Conservation (phyloP, 2,329 filamentous ascomycete genomes). For the Clarireedia paspali region DNA sequence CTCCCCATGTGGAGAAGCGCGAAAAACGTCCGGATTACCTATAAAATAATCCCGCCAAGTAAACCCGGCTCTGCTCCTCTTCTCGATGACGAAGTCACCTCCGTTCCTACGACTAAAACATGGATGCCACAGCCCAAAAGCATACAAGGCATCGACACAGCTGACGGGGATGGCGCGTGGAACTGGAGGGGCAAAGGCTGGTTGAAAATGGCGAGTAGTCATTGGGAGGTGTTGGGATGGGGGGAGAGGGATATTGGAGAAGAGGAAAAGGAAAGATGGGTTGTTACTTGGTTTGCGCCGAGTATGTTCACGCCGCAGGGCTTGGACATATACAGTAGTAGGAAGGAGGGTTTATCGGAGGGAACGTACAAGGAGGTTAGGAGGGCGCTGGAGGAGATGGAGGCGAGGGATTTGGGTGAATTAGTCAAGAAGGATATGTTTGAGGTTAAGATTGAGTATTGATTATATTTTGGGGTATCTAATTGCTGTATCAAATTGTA, state of each 20-base stretch:
- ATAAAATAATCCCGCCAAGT: conserved; percentile 43
- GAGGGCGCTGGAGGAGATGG: conserved; percentile 43
- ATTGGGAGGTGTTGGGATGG: conserved; percentile 79
- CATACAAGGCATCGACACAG: conserved; percentile 58
- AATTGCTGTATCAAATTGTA: background rate
- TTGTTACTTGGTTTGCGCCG: conserved; percentile 77
- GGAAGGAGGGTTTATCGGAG: conserved; percentile 49
- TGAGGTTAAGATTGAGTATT: conserved; percentile 32
- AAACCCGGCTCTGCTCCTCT: conserved; percentile 14
- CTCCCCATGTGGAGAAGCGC: conserved; percentile 74
- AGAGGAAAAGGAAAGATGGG: conserved; percentile 48
- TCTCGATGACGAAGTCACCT: conserved; percentile 67
- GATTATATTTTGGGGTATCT: background rate
- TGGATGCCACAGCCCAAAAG: conserved; percentile 44
- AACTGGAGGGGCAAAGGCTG: conserved; percentile 73
- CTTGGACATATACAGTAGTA: conserved; percentile 67
- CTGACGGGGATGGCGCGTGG: conserved; percentile 42
- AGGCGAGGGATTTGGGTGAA: conserved; percentile 43
- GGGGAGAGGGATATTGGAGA: conserved; percentile 40
- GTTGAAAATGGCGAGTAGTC: conserved; percentile 62
- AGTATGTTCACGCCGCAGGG: conserved; percentile 79
- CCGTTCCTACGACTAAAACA: conserved; percentile 42
- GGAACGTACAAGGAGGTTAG: conserved; percentile 50
- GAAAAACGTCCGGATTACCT: conserved; percentile 74
- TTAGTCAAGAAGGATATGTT: conserved; percentile 45